phyloP scores from a whole-genome alignment of 805 yeast species.

The Saccharomycopsis sp. region DNA sequence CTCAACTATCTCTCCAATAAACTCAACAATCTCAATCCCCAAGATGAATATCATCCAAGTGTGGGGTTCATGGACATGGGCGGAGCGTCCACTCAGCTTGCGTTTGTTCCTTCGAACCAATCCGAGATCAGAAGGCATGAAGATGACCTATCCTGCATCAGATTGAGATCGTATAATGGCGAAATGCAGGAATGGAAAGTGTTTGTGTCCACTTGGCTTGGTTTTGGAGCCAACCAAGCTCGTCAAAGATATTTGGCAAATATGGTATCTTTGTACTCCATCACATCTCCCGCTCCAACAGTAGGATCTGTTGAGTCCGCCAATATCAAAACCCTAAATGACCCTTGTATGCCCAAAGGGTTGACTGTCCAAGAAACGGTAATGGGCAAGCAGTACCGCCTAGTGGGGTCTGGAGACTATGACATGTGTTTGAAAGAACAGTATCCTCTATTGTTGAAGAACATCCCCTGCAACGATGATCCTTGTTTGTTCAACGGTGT shows the following conservation, averaged over 20 bases:
- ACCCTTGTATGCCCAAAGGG: slow-evolving; percentile 77
- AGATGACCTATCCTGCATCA: slow-evolving; percentile 64
- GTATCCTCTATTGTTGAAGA: slow-evolving; percentile 69
- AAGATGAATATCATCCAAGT: slow-evolving; percentile 39
- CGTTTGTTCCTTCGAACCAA: slow-evolving; percentile 69
- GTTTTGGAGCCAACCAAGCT: slow-evolving; percentile 96
- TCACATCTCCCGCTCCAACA: slow-evolving; percentile 24
- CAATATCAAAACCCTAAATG: slow-evolving; percentile 39
- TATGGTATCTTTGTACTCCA: slow-evolving; percentile 43
- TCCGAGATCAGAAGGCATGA: slow-evolving; percentile 54
- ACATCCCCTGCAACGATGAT: slow-evolving; percentile 72
- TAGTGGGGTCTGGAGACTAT: slow-evolving; percentile 73
- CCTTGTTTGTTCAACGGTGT: slow-evolving; percentile 95
- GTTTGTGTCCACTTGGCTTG: slow-evolving; percentile 94
- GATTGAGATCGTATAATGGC: slow-evolving; percentile 64
- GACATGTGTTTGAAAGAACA: slow-evolving; percentile 61
- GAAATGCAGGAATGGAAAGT: slow-evolving; percentile 67
- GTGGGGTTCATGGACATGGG: slow-evolving; percentile 99
- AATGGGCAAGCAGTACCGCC: slow-evolving; percentile 33
- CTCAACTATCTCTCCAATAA: slow-evolving; percentile 73
- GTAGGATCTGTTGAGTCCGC: too few species aligned
- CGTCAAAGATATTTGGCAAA: slow-evolving; percentile 59
- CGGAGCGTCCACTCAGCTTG: slow-evolving; percentile 94
- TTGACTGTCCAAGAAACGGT: slow-evolving; percentile 39
- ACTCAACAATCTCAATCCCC: slow-evolving; percentile 38